A percentile compares a stretch with the other conserved stretches of the same genome.
Evolutionary conservation across 164 flowering plant genomes (phyloP).

Genomic region (Liriodendron chinense): DNA sequence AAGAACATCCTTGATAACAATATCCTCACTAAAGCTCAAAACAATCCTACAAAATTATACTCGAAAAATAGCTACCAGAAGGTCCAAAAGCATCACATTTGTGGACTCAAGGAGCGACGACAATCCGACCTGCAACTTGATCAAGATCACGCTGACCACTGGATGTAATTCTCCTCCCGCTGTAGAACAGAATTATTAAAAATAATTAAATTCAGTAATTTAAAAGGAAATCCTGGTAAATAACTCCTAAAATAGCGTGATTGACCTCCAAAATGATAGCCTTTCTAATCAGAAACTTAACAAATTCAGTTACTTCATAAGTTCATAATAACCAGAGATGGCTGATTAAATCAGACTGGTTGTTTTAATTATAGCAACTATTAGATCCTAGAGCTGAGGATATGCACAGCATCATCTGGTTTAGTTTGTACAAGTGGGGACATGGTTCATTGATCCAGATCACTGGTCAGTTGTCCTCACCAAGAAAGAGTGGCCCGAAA

Average conservation of each 20-base stretch:
- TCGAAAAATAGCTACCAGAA: background rate
- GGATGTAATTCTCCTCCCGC: conserved; percentile 58
- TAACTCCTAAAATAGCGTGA: background rate
- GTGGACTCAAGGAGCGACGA: conserved; percentile 31
- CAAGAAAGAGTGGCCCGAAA: too few species aligned
- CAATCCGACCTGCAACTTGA: conserved; percentile 65
- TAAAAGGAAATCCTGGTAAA: background rate
- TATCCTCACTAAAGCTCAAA: background rate
- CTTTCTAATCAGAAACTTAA: background rate
- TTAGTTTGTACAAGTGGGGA: too few species aligned
- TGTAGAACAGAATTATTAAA: conserved; percentile 22
- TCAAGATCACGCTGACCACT: conserved; percentile 64
- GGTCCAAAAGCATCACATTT: background rate
- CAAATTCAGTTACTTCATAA: too few species aligned
- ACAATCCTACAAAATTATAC: background rate
- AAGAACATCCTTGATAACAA: background rate
- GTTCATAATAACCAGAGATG: too few species aligned
- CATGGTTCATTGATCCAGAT: too few species aligned
- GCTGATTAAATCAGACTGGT: too few species aligned
- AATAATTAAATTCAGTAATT: background rate
- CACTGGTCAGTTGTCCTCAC: too few species aligned
- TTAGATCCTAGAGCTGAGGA: too few species aligned
- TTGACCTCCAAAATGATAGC: background rate
- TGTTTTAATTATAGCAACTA: too few species aligned
- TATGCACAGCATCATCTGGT: too few species aligned